Conservation (phyloP, 1,284 basidiomycete genomes). For the Apiotrichum veenhuisii region DNA sequence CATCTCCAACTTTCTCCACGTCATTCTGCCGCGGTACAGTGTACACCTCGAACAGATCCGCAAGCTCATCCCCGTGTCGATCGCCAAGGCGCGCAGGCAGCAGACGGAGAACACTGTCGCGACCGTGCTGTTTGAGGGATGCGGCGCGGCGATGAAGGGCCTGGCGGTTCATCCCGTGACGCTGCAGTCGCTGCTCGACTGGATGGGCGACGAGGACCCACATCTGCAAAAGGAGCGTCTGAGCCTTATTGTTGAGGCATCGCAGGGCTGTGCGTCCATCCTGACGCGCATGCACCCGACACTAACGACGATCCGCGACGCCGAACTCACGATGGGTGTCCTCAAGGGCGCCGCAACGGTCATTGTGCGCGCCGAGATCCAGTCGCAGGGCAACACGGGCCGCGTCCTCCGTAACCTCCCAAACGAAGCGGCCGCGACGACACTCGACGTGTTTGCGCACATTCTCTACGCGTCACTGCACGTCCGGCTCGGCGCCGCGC, state of each 20-base stretch:
- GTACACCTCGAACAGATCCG: conserved; percentile 17
- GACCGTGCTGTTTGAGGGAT: conserved; percentile 28
- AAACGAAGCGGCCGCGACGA: conserved; percentile 19
- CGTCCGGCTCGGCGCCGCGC: conserved; percentile 11
- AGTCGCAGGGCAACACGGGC: conserved; percentile 21
- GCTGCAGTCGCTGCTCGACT: conserved; percentile 25
- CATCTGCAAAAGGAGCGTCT: not conserved
- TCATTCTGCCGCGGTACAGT: conserved; percentile 25
- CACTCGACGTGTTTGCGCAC: conserved; percentile 30
- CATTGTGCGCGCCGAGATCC: conserved; percentile 28
- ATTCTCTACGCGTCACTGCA: conserved; percentile 31
- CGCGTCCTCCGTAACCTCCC: conserved; percentile 16
- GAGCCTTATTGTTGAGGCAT: conserved; percentile 20
- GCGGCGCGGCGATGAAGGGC: conserved; percentile 26
- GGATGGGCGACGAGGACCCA: conserved; percentile 8
- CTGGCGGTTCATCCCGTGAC: conserved; percentile 19
- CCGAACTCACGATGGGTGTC: conserved; percentile 19
- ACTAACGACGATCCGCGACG: conserved; percentile 7
- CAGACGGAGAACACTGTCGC: conserved; percentile 27
- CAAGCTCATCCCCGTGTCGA: conserved; percentile 5
- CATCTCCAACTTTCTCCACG: conserved; percentile 31
- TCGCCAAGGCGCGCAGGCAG: conserved; percentile 8
- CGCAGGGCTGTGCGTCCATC: conserved; percentile 25
- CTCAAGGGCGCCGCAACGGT: conserved; percentile 22
- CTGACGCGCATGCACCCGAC: conserved; percentile 30